These are phyloP conservation scores for Ganoderma sinense DNA, from an alignment of 1,284 basidiomycete species.

Conservation along the genomic window DNA sequence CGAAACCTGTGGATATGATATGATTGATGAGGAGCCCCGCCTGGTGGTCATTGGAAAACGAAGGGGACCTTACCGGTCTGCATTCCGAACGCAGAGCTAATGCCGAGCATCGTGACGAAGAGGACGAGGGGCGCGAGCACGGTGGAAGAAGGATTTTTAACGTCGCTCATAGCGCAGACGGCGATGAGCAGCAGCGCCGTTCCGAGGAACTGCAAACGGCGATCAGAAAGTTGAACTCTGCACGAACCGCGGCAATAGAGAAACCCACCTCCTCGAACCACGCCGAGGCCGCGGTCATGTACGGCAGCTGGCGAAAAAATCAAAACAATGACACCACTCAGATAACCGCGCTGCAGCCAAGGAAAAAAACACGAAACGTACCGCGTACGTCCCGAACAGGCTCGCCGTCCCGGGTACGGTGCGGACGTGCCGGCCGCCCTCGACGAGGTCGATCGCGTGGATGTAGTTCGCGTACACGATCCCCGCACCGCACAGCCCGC, in stretches of 20 bases:
- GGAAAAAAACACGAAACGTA: too few relatives aligned
- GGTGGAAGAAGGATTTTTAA: constrained; percentile 53
- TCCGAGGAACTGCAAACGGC: too few relatives aligned
- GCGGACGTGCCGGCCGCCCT: constrained; percentile 66
- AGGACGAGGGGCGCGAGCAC: constrained; percentile 62
- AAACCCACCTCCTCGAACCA: constrained; percentile 67
- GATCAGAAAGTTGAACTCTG: too few relatives aligned
- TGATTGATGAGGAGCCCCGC: too few relatives aligned
- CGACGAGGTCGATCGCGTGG: constrained; percentile 75
- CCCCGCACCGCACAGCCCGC: constrained; percentile 71
- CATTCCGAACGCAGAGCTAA: constrained; percentile 62
- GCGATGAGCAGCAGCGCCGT: constrained; percentile 62
- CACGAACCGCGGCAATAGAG: too few relatives aligned
- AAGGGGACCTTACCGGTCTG: constrained; percentile 53
- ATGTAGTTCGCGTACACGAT: constrained; percentile 83
- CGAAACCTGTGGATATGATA: constrained; percentile 56
- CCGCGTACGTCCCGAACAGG: constrained; percentile 77
- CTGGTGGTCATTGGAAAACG: too few relatives aligned
- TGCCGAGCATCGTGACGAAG: constrained; percentile 62
- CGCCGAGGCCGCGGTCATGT: constrained; percentile 62
- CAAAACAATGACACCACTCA: background rate
- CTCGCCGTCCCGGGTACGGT: constrained; percentile 72
- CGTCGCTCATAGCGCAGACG: constrained; percentile 53
- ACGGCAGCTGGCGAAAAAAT: constrained; percentile 55
- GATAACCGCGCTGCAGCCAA: too few relatives aligned